phyloP scores from a whole-genome alignment of 2,329 filamentous ascomycete species.

The Drechslerella dactyloides region DNA sequence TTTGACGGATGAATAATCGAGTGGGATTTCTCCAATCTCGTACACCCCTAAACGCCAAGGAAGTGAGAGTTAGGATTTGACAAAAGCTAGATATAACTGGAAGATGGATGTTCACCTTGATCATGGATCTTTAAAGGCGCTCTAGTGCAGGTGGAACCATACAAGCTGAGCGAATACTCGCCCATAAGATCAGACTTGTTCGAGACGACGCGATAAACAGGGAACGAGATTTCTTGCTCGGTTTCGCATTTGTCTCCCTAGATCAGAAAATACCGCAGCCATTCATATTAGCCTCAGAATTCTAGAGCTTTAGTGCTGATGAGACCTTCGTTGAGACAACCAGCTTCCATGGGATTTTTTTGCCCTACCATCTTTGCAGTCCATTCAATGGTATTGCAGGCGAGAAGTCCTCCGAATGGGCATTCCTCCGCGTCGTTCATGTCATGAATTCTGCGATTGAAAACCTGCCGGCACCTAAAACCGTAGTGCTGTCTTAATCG shows the following conservation, averaged over 20 bases:
- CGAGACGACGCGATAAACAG: no score
- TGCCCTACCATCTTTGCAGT: constrained; percentile 9
- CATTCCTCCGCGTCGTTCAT: not conserved
- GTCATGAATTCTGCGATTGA: constrained; percentile 1
- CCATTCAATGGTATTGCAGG: not conserved
- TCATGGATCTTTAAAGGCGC: no score
- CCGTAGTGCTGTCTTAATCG: constrained; percentile 37
- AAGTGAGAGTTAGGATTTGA: not conserved
- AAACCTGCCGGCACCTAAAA: not conserved
- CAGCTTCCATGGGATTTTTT: not conserved
- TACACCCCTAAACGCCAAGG: constrained; percentile 8
- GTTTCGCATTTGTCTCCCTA: constrained; percentile 3
- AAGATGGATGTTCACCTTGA: no score
- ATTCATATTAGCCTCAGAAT: no score
- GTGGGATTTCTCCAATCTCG: not conserved
- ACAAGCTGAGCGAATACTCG: no score
- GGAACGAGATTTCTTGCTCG: no score
- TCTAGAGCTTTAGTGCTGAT: not conserved
- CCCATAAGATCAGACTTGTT: no score
- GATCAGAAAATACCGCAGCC: not conserved
- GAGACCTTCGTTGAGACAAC: not conserved
- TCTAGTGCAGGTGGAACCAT: no score
- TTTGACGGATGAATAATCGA: constrained; percentile 14
- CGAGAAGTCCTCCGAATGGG: not conserved
- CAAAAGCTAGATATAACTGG: no score